These are phyloP conservation scores for Volvox carteri DNA, from an alignment of 163 green algal species.

Conservation along the genomic window DNA sequence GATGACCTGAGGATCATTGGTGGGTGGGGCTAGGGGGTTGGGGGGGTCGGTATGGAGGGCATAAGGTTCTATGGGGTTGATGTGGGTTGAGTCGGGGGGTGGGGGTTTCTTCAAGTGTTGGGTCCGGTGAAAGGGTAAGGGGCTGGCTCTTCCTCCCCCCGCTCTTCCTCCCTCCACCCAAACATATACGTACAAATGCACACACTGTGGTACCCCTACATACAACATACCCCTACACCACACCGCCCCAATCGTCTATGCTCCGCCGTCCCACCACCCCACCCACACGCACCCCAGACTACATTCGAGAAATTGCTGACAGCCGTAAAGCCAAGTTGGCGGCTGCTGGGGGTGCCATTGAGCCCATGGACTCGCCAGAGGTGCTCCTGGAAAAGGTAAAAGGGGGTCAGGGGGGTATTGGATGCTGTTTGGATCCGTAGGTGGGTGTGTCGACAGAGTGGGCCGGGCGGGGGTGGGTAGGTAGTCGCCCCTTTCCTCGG, in stretches of 20 bases:
- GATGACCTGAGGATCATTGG: slow-evolving; percentile 76
- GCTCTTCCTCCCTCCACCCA: no score
- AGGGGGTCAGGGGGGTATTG: background rate
- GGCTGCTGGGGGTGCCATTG: slow-evolving; percentile 37
- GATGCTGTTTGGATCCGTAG: no score
- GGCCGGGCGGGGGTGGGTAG: background rate
- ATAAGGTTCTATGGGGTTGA: no score
- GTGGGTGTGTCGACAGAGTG: no score
- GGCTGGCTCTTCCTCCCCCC: no score
- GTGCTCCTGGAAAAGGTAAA: slow-evolving; percentile 72
- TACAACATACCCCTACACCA: background rate
- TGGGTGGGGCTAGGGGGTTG: background rate
- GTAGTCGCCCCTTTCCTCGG: background rate
- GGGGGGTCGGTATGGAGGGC: background rate
- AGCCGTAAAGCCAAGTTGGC: slow-evolving; percentile 61
- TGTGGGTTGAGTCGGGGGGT: no score
- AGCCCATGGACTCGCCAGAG: slow-evolving; percentile 62
- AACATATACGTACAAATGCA: no score
- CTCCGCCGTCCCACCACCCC: background rate
- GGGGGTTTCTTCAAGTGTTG: no score
- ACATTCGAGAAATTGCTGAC: slow-evolving; percentile 69
- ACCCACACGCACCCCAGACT: slow-evolving; percentile 22
- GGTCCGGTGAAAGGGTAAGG: no score
- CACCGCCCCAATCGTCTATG: background rate
- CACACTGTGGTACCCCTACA: no score